Conservation (phyloP, 108 stramenopile genomes). For the Conticribra weissflogii region DNA sequence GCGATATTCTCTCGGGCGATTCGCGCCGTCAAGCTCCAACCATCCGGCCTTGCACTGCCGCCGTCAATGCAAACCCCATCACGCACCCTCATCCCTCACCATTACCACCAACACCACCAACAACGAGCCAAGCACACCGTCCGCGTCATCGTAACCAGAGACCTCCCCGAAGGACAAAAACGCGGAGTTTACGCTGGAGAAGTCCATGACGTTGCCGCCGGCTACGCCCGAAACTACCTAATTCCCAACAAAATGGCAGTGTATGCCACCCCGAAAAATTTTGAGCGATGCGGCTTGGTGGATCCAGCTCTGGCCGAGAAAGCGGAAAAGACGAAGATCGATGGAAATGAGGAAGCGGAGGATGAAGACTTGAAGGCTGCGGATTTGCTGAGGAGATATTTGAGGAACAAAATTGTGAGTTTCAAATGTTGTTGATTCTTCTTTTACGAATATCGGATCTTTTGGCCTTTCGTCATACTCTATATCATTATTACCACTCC, state of each 20-base stretch:
- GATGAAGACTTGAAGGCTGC: slow-evolving; percentile 69
- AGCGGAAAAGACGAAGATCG: slow-evolving; percentile 59
- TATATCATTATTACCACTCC: neutral
- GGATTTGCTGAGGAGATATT: slow-evolving; percentile 72
- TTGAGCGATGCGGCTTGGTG: slow-evolving; percentile 74
- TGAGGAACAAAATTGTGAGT: slow-evolving; percentile 79
- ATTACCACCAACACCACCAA: slow-evolving; percentile 19
- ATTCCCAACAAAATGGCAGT: slow-evolving; percentile 77
- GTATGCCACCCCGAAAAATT: slow-evolving; percentile 84
- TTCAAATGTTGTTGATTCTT: neutral
- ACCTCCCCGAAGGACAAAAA: slow-evolving; percentile 78
- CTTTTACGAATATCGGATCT: neutral
- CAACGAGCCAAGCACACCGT: slow-evolving; percentile 63
- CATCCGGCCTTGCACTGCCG: too few relatives aligned
- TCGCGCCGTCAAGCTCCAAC: too few relatives aligned
- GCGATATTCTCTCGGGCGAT: too few relatives aligned
- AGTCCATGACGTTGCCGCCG: slow-evolving; percentile 77
- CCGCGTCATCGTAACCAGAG: slow-evolving; percentile 77
- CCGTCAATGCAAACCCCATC: too few relatives aligned
- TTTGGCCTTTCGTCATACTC: neutral
- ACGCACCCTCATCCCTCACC: neutral
- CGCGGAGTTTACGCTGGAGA: slow-evolving; percentile 70
- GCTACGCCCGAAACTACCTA: slow-evolving; percentile 87
- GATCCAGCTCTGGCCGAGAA: slow-evolving; percentile 73
- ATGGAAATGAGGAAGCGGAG: slow-evolving; percentile 21